Base-by-base conservation (phyloP, 441 rosid genomes). In the Bruguiera hainesii region DNA sequence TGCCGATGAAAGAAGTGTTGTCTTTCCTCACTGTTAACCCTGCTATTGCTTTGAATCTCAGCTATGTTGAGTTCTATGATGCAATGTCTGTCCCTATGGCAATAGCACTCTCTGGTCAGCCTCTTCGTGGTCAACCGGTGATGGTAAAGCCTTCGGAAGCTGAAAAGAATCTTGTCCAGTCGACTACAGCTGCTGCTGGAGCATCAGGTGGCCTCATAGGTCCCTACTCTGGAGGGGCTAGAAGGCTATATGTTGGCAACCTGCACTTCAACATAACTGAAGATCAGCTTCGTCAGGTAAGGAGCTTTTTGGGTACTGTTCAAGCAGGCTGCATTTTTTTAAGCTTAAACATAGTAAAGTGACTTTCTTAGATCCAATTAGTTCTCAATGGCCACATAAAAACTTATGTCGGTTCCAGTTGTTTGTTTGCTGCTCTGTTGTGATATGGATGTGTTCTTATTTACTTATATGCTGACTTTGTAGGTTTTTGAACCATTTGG, bases 141-240 rank as follows among this genome's bases (percentile, higher is more conserved):
- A 95, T 95, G 99, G 99, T 95, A 72, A 95, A 95, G 73, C 98
- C 99, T 52, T 95, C 98, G 28, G 99, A 95, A 84, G 99, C 99
- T 31, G 99, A 95, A 82, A 95, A 92, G 83, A 95, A 95, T 80
- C 91, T 95, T 69, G 97, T 87, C 75, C 99, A 95, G 85, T 86
- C 98, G 64, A 90, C 98, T 65, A 61, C 93, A 64, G 73, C 93
- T 68, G 87, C 80, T 18, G 82, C 88, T 76, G 80, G 68, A 57
- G 89, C 75, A 65, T 75, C 89, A 25, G 87, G 87, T 60, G 97
- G 91, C 15, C 71, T 64, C 62, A 70, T 75, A 61, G 95, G 91
- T 65, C 87, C 97, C 52, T 86, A 89, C 71, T 83, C 97, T 0
- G 99, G 94, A 10, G 99, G 95, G 64, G 99, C 91, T 71, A 86